Evolutionary conservation across 371 early-diverging fungal species (phyloP), one percentile per base, ranked within the genome.

Genomic region (Entomophthora muscae): DNA sequence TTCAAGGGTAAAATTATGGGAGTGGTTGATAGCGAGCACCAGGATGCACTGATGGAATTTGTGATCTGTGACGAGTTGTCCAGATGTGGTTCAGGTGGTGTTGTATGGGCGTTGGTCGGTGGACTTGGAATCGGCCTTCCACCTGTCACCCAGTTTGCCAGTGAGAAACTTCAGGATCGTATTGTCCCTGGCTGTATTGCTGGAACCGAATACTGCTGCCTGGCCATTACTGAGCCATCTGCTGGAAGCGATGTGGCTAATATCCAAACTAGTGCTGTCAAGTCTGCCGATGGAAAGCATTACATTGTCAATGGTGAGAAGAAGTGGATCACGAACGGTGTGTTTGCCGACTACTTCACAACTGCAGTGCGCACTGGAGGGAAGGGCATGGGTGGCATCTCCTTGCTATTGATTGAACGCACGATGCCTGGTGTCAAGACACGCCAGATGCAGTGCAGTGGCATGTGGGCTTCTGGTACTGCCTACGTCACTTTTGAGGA

Each of bases 271-370:
- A 79, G 80, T 29, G 91, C 91, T 7, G 82, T 80, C 64, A 82
- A 85, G 69, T 75, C 80, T 59, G 75, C 81, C 10, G 89, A 89
- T 69, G 87, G 85, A n/a, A n/a, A n/a, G n/a, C n/a, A n/a, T n/a
- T n/a, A n/a, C n/a, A n/a, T n/a, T n/a, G n/a, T n/a, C n/a, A 89
- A 89, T 64, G 88, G 90, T 53, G 88, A 89, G 70, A 91, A 91
- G 79, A 89, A 89, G 73, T 86, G 85, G 82, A 83, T 83, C 58
- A 90, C 93, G 63, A 88, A 89, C 69, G 93, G 93, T 63, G 81
- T 80, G 0, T 90, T 83, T 73, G 88, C 90, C 10, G 86, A 90
- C 57, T 84, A 74, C 66, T 82, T 82, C 65, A 79, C 80, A 0
- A 72, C 73, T 30, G 86, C 82, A 54, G 87, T 78, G 42, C 76